These are phyloP conservation scores for Acanthamoeba castellanii DNA, from an alignment of 208 protist species.

Conservation along the genomic window DNA sequence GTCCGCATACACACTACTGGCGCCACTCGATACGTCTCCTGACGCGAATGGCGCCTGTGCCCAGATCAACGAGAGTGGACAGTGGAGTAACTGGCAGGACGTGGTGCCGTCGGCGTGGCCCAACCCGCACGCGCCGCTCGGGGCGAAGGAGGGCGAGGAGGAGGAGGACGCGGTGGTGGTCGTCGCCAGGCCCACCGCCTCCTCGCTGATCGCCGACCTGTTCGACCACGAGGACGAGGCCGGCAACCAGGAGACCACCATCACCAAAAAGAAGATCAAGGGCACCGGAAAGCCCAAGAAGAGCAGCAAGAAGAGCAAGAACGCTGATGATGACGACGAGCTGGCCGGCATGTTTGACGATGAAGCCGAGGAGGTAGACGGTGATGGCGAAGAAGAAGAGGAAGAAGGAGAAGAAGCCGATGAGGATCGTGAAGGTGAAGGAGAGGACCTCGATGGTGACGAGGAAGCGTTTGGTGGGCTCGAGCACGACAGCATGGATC, in stretches of 20 bases:
- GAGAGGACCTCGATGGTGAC: neutral
- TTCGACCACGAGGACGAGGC: neutral
- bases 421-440: neutral
- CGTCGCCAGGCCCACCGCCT: neutral
- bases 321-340: constrained; percentile 7
- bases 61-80: neutral
- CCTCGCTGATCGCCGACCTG: constrained; percentile 38
- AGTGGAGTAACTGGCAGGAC: constrained; percentile 36
- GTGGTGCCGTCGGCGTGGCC: neutral
- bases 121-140: neutral
- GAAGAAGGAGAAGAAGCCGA: constrained; percentile 24
- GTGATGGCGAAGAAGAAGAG: neutral
- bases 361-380: constrained; percentile 36
- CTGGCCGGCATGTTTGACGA: constrained; percentile 27
- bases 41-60: neutral
- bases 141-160: neutral
- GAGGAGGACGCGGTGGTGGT: neutral
- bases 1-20: neutral
- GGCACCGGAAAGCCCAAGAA: neutral
- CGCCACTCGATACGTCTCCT: neutral
- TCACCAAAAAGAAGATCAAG: neutral
- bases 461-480: neutral
- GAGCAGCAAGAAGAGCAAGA: neutral
- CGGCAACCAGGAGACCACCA: neutral
- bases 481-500: neutral